Base-by-base conservation (phyloP, 139 green algal species). In the Volvox reticuliferus region DNA sequence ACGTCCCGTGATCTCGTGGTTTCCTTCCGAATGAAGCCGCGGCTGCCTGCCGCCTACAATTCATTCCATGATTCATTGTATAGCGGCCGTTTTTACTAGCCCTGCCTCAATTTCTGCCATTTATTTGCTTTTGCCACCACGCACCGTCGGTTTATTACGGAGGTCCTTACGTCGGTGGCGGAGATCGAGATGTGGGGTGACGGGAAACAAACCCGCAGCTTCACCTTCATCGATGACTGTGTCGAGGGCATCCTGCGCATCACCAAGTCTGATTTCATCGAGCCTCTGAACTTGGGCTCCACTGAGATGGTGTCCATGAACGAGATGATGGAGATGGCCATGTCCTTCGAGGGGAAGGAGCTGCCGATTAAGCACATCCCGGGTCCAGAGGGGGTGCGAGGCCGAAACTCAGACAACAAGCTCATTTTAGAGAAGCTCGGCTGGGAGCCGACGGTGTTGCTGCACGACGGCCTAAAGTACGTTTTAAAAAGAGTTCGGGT, bases 221-320 rank as follows among this genome's bases (percentile, higher is more conserved):
- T 99, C 96, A 99, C 98, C 50, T 99, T 98, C 96, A 99, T 99
- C 93, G 98, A 99, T 92, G 98, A 99, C 93, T 99, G 98, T 91
- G 98, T 99, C 82, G 98, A 99, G 95, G 98, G 98, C 87, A 98
- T 99, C 83, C 95, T 99, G 91, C 97, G 98, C 89, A 97, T 99
- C 93, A 99, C 98, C 88, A 99, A 99, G 95, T 97, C 93, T 33
- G 98, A 99, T 93, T 99, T 97, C 97, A 89, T 93, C 55, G 97
- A 99, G 96, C 98, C 98, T 0, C 94, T 99, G 71, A 99, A 99
- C 95, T 94, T 99, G 90, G 98, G 98, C n/a, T 97, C 91, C 90
- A 95, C 94, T 85, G 98, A 99, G 95, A 99, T 99, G 97, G 96
- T 99, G 87, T 95, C 89, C 87, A 98, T 99, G 97, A 99, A 99